Evolutionary conservation across 2,329 filamentous ascomycete species (phyloP).

Genomic region (Ambrosiella beaveri): DNA sequence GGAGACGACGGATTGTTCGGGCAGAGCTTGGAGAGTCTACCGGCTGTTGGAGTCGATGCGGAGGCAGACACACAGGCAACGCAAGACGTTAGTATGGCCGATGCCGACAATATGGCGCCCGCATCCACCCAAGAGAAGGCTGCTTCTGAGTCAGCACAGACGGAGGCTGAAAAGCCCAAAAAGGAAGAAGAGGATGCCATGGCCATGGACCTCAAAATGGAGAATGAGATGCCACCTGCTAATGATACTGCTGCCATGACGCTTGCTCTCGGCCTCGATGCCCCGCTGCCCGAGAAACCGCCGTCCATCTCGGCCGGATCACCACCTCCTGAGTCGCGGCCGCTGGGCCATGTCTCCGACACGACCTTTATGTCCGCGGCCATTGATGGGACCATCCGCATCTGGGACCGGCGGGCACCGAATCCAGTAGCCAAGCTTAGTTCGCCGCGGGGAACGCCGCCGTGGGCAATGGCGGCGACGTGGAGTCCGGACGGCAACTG

Average conservation of each 20-base stretch:
- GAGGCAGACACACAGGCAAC: neutral
- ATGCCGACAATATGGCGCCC: neutral
- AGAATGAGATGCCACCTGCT: neutral
- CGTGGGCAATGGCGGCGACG: slow-evolving; percentile 95
- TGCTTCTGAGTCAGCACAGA: neutral
- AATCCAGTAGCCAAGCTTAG: slow-evolving; percentile 64
- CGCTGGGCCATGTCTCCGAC: slow-evolving; percentile 41
- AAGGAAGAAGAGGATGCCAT: slow-evolving; percentile 1
- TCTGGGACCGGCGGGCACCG: slow-evolving; percentile 74
- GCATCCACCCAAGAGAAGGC: neutral
- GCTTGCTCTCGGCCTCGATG: slow-evolving; percentile 1
- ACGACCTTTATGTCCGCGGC: slow-evolving; percentile 77
- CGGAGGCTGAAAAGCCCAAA: neutral
- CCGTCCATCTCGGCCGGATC: neutral
- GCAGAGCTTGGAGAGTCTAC: neutral
- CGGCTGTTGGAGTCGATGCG: neutral
- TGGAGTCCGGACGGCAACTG: slow-evolving; percentile 93
- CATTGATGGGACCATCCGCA: slow-evolving; percentile 71
- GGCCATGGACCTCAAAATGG: neutral
- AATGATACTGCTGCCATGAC: neutral
- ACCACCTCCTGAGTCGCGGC: slow-evolving; percentile 7
- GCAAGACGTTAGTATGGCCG: neutral
- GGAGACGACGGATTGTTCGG: slow-evolving; percentile 3
- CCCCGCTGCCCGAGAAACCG: neutral
- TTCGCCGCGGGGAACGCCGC: slow-evolving; percentile 59